Evolutionary conservation across 768 basidiomycete genomes (phyloP).

Genomic region (Pluteus cervinus): DNA sequence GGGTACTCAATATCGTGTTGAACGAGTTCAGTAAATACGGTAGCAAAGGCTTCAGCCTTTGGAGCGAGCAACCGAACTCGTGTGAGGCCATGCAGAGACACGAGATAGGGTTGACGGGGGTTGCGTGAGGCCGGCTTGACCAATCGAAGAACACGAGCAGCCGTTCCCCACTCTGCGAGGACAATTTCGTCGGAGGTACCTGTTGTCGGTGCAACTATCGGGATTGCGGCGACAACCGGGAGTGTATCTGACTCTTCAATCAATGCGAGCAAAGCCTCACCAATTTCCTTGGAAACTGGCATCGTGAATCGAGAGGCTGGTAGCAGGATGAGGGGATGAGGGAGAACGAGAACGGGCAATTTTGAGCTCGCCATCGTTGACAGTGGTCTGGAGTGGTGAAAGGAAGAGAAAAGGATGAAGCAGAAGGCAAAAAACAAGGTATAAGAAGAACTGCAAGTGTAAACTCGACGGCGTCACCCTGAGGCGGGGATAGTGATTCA

Average conservation of each 20-base stretch:
- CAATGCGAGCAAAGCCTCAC: constrained; percentile 59
- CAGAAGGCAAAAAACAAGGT: too few species aligned
- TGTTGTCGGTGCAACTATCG: constrained; percentile 26
- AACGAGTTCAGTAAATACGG: constrained; percentile 26
- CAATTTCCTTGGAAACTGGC: constrained; percentile 55
- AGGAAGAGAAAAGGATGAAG: background rate
- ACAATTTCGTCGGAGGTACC: constrained; percentile 11
- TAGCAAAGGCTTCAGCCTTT: constrained; percentile 17
- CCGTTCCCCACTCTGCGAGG: constrained; percentile 56
- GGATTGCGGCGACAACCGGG: constrained; percentile 65
- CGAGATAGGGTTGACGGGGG: constrained; percentile 53
- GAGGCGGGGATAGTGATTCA: too few species aligned
- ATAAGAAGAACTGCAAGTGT: too few species aligned
- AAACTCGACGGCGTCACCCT: too few species aligned
- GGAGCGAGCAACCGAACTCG: constrained; percentile 52
- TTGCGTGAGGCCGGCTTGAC: constrained; percentile 54
- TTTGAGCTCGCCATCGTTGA: constrained; percentile 37
- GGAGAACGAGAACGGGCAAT: constrained; percentile 65
- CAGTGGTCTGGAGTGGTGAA: background rate
- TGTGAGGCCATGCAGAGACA: constrained; percentile 68
- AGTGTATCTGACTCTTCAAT: constrained; percentile 66
- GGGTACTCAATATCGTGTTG: constrained; percentile 44
- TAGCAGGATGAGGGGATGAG: constrained; percentile 67
- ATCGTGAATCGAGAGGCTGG: constrained; percentile 68
- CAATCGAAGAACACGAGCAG: constrained; percentile 66